phyloP scores from a whole-genome alignment of 169 alveolate species.

The Plasmodium coatneyi region DNA sequence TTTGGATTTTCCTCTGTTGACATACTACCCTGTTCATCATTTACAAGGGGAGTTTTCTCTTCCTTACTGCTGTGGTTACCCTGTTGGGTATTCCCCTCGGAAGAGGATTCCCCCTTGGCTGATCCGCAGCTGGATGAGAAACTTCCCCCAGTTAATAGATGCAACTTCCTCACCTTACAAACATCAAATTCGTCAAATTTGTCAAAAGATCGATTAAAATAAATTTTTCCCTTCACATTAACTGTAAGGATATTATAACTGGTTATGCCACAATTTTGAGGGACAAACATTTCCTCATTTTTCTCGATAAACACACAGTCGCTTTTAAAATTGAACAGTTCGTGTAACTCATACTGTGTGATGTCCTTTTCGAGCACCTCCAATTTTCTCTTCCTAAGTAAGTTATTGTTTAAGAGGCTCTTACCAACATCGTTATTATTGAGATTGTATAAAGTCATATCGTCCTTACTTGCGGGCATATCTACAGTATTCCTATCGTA shows the following conservation, averaged over 20 bases:
- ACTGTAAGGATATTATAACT: constrained; percentile 20
- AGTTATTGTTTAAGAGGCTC: not conserved
- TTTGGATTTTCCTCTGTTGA: not conserved
- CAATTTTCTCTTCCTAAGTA: constrained; percentile 35
- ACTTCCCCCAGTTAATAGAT: not conserved
- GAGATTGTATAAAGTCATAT: not conserved
- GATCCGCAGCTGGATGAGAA: not conserved
- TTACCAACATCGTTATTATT: constrained; percentile 1
- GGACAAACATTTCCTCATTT: constrained; percentile 37
- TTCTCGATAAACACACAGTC: constrained; percentile 28
- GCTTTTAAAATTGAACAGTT: constrained; percentile 34
- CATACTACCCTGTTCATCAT: not conserved
- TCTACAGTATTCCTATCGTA: not conserved
- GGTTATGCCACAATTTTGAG: not conserved
- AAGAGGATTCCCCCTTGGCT: not conserved
- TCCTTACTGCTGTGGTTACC: not conserved
- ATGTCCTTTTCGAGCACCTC: constrained; percentile 33
- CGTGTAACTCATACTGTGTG: constrained; percentile 51
- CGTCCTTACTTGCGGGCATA: not conserved
- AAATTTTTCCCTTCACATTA: constrained; percentile 40
- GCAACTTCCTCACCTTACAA: constrained; percentile 32
- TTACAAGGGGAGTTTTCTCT: not conserved
- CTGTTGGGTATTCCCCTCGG: not conserved
- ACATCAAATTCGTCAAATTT: constrained; percentile 44
- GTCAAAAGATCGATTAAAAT: constrained; percentile 37